A percentile compares a stretch with the other conserved stretches of the same genome.
phyloP scores from a whole-genome alignment of 129 eudicot genomes.

The Kitagawia praeruptora region DNA sequence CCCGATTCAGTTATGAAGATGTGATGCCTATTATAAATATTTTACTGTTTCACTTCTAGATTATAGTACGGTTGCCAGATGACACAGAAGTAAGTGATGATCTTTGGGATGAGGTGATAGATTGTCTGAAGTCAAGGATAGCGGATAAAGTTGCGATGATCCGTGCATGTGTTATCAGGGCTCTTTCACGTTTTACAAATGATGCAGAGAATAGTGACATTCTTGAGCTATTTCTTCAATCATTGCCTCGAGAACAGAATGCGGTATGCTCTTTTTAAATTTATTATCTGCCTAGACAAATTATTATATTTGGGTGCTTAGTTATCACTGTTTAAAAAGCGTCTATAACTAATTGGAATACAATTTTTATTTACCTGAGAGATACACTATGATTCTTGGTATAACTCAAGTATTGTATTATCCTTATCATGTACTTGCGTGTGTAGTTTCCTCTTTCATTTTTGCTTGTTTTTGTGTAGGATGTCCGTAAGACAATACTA shows the following conservation, averaged over 20 bases:
- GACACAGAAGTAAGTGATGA: conserved; percentile 85
- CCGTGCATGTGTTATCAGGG: conserved; percentile 77
- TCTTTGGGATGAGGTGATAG: conserved; percentile 94
- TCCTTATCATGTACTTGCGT: background rate
- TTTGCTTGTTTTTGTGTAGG: conserved; percentile 36
- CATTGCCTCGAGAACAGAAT: conserved; percentile 63
- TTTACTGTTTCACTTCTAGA: conserved; percentile 35
- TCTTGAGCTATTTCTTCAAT: conserved; percentile 67
- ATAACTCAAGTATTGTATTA: background rate
- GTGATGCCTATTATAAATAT: conserved; percentile 7
- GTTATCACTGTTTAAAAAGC: too few species aligned
- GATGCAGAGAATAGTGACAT: conserved; percentile 91
- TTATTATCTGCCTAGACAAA: background rate
- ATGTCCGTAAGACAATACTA: conserved; percentile 80
- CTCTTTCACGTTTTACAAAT: conserved; percentile 79
- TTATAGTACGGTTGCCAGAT: conserved; percentile 87
- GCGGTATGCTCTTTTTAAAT: conserved; percentile 34
- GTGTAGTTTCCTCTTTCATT: background rate
- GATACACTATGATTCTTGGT: background rate
- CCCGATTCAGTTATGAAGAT: background rate
- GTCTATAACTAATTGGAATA: background rate
- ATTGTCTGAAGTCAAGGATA: conserved; percentile 61
- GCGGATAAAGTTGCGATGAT: conserved; percentile 65
- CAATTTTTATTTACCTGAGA: background rate
- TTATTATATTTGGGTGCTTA: background rate